Evolutionary conservation across 495 filamentous ascomycete genomes (phyloP).

Genomic region (Penicillium salamii): DNA sequence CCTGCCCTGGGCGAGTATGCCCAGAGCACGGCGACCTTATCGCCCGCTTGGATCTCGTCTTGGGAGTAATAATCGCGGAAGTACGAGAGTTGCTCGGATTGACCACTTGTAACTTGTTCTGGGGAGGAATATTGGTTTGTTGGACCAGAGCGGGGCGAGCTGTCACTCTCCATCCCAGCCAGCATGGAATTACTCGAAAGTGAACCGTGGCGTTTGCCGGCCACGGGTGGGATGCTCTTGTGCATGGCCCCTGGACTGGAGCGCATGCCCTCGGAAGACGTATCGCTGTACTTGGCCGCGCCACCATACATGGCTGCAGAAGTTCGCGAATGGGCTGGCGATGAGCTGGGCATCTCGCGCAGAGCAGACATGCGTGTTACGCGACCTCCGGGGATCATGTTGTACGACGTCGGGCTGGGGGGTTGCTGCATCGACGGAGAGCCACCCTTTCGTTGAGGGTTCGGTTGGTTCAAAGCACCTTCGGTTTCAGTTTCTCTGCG

Average conservation of each 20-base stretch:
- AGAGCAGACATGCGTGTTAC: conserved; percentile 96
- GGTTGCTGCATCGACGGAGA: conserved; percentile 49
- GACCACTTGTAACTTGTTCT: conserved; percentile 76
- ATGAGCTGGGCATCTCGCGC: conserved; percentile 63
- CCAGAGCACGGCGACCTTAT: conserved; percentile 90
- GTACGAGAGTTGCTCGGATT: conserved; percentile 89
- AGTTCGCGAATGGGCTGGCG: conserved; percentile 51
- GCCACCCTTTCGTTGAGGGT: conserved; percentile 61
- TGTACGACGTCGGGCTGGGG: conserved; percentile 58
- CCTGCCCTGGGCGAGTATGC: conserved; percentile 91
- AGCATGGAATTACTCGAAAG: conserved; percentile 84
- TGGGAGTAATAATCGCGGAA: conserved; percentile 99
- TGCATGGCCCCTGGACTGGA: conserved; percentile 76
- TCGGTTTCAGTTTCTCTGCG: conserved; percentile 54
- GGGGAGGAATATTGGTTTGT: conserved; percentile 79
- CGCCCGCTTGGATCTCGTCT: conserved; percentile 90
- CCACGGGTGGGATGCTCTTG: conserved; percentile 54
- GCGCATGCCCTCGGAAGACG: conserved; percentile 75
- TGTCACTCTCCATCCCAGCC: conserved; percentile 62
- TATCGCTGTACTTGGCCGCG: conserved; percentile 58
- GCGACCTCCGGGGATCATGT: conserved; percentile 78
- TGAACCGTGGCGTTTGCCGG: conserved; percentile 81
- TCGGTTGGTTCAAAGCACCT: conserved; percentile 80
- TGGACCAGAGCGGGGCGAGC: conserved; percentile 71
- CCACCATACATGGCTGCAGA: conserved; percentile 41